These are phyloP conservation scores for Fomitiporia mediterranea DNA, from an alignment of 1,284 basidiomycete genomes.

Conservation along the genomic window DNA sequence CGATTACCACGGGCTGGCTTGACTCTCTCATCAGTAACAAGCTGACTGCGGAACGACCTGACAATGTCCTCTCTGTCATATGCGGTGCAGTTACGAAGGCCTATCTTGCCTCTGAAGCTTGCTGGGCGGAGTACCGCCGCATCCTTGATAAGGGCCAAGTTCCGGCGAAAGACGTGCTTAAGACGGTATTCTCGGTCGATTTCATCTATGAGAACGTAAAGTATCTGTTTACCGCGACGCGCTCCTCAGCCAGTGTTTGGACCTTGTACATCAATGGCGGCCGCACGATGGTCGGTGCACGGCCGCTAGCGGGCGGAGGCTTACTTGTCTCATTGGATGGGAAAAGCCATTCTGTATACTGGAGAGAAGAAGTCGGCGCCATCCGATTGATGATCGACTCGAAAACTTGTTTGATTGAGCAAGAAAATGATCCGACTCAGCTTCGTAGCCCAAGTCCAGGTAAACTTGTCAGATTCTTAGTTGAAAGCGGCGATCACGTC, in stretches of 20 bases:
- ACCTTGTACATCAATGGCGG: conserved; percentile 96
- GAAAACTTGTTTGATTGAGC: conserved; percentile 98
- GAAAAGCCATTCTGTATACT: conserved; percentile 96
- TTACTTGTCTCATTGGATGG: conserved; percentile 89
- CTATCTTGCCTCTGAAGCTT: conserved; percentile 84
- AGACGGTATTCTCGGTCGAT: conserved; percentile 96
- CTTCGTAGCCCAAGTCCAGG: conserved; percentile 94
- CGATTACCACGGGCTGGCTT: conserved; percentile 98
- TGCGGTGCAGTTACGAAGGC: conserved; percentile 98
- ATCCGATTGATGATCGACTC: conserved; percentile 92
- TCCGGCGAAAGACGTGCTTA: conserved; percentile 89
- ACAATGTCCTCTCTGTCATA: conserved; percentile 87
- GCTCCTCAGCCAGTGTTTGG: conserved; percentile 86
- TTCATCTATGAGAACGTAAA: conserved; percentile 97
- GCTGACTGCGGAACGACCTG: conserved; percentile 95
- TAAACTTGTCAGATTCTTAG: conserved; percentile 92
- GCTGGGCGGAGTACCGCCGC: conserved; percentile 91
- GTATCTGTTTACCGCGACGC: conserved; percentile 94
- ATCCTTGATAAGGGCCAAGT: conserved; percentile 98
- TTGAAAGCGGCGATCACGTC: conserved; percentile 97
- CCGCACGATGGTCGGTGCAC: conserved; percentile 82
- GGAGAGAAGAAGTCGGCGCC: conserved; percentile 96
- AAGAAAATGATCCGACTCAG: conserved; percentile 99
- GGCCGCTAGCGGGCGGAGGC: conserved; percentile 93
- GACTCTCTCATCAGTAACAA: conserved; percentile 96